Percentiles rank a stretch among this genome's conserved stretches.
Evolutionary conservation across 139 green algal species (phyloP).

Genomic region (Coelastrella sp.): DNA sequence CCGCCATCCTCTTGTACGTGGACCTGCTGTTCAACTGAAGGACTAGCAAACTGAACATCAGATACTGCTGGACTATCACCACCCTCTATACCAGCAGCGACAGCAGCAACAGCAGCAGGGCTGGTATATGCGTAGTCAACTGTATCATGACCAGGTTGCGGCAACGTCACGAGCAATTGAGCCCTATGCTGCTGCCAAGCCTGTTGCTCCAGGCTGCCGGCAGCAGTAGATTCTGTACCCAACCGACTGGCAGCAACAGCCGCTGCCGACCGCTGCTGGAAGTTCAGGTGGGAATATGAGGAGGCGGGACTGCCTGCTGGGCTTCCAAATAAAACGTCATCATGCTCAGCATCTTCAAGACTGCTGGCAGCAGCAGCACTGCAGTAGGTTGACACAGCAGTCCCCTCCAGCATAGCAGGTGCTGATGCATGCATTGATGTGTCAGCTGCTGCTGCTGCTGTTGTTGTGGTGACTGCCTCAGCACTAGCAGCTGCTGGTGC

Average conservation of each 20-base stretch:
- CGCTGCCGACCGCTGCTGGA: background rate
- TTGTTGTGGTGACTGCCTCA: background rate
- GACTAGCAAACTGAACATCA: no score
- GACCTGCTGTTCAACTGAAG: no score
- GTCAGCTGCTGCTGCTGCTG: slow-evolving; percentile 1
- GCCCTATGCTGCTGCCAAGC: background rate
- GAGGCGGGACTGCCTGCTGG: slow-evolving; percentile 17
- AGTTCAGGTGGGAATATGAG: slow-evolving; percentile 7
- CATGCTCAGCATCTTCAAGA: background rate
- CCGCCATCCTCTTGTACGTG: background rate
- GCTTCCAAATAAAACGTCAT: slow-evolving; percentile 35
- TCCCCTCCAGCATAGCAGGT: background rate
- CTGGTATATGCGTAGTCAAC: background rate
- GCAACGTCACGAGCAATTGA: no score
- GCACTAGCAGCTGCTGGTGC: background rate
- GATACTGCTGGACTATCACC: background rate
- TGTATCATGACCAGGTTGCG: background rate
- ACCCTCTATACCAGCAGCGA: background rate
- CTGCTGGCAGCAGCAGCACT: slow-evolving; percentile 10
- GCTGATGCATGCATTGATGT: slow-evolving; percentile 2
- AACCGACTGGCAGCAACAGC: background rate
- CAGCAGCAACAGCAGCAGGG: background rate
- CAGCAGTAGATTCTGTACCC: background rate
- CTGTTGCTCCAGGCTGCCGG: background rate
- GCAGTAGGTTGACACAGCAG: background rate